Percentiles rank a stretch among this genome's conserved stretches.
Conservation (phyloP, 805 yeast genomes). For the Peterozyma xylosa region DNA sequence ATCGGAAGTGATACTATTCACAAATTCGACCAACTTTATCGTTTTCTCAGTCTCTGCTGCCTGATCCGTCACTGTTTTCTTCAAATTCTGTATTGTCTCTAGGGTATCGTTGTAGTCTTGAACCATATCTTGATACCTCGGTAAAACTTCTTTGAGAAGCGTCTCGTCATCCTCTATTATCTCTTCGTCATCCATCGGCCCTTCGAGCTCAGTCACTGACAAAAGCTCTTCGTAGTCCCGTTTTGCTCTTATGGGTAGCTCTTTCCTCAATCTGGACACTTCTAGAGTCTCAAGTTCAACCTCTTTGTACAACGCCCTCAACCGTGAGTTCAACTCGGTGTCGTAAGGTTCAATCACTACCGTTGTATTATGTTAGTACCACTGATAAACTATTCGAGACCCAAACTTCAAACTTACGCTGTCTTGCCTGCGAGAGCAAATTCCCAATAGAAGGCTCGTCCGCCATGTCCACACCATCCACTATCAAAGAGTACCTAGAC, state of each 20-base stretch:
- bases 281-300: constrained; percentile 58
- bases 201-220: neutral
- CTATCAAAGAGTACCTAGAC: constrained; percentile 44
- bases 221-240: constrained; percentile 25
- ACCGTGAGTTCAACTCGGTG: constrained; percentile 47
- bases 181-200: neutral
- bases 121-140: constrained; percentile 3
- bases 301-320: constrained; percentile 46
- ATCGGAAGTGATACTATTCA: too few relatives aligned
- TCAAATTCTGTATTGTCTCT: neutral
- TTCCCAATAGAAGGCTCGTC: constrained; percentile 15
- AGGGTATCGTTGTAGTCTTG: constrained; percentile 4
- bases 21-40: neutral
- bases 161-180: neutral
- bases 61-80: constrained; percentile 1
- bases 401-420: constrained; percentile 10
- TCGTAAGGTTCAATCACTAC: constrained; percentile 64
- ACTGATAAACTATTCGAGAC: neutral
- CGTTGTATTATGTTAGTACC: neutral
- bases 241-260: constrained; percentile 36
- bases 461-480: constrained; percentile 45
- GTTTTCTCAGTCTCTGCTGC: constrained; percentile 3
- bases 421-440: constrained; percentile 14
- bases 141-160: neutral
- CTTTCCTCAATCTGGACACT: constrained; percentile 47